Percentiles rank a stretch among this genome's conserved stretches.
phyloP scores from a whole-genome alignment of 331 rosid genomes.

The Pyracantha coccinea region DNA sequence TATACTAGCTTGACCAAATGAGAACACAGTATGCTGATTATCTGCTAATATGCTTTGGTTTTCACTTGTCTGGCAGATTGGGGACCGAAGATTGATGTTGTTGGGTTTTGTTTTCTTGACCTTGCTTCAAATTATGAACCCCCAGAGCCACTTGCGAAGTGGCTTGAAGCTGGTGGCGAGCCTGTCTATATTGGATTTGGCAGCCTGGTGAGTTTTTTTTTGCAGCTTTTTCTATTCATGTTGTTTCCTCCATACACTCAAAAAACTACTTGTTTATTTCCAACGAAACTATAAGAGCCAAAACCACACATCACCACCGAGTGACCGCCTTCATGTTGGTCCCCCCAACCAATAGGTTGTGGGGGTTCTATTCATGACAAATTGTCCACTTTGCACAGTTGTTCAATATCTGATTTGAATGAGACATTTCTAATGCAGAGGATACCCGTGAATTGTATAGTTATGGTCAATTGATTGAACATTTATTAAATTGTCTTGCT shows the following conservation, averaged over 20 bases:
- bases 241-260: neutral
- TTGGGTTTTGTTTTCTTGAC: slow-evolving; percentile 97
- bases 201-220: slow-evolving; percentile 75
- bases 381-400: neutral
- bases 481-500: neutral
- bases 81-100: slow-evolving; percentile 79
- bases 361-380: neutral
- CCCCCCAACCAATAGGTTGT: neutral
- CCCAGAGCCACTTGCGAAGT: slow-evolving; percentile 53
- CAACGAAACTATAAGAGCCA: neutral
- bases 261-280: neutral
- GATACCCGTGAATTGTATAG: neutral
- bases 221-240: neutral
- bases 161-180: slow-evolving; percentile 64
- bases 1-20: neutral
- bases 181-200: slow-evolving; percentile 95
- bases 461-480: neutral
- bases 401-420: neutral
- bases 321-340: neutral
- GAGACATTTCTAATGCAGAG: neutral
- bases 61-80: slow-evolving; percentile 62
- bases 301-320: neutral
- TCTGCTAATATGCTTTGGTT: slow-evolving; percentile 4
- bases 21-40: neutral
- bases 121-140: slow-evolving; percentile 85